Conservation (phyloP, 2,329 filamentous ascomycete genomes). For the Cryphonectria parasitica region DNA sequence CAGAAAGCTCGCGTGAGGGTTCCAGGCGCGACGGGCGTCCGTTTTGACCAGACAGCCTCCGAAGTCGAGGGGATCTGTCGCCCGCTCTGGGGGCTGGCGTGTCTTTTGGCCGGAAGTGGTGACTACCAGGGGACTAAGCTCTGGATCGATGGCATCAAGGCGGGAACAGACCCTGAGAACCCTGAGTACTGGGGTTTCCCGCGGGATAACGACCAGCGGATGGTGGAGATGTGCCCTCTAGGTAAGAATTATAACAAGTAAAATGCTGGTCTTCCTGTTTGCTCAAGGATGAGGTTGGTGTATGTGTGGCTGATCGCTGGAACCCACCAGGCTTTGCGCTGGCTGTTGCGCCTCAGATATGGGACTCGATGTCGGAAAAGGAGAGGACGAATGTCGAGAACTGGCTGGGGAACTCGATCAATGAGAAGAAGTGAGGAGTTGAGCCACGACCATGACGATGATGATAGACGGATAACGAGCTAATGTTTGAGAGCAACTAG, state of each 20-base stretch:
- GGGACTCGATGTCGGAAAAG: constrained; percentile 65
- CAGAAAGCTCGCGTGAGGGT: constrained; percentile 67
- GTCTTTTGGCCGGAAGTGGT: constrained; percentile 69
- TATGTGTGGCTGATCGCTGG: not conserved
- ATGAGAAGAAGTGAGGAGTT: constrained; percentile 67
- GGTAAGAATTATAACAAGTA: constrained; percentile 44
- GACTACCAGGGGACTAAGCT: constrained; percentile 65
- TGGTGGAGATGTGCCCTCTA: constrained; percentile 84
- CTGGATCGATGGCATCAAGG: constrained; percentile 72
- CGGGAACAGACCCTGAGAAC: constrained; percentile 70
- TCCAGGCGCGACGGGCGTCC: constrained; percentile 71
- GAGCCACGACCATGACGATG: not conserved
- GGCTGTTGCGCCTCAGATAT: constrained; percentile 69
- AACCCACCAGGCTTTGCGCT: constrained; percentile 62
- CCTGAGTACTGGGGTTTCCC: constrained; percentile 79
- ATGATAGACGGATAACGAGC: not conserved
- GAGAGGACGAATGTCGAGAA: constrained; percentile 69
- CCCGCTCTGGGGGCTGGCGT: constrained; percentile 75
- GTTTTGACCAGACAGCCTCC: constrained; percentile 77
- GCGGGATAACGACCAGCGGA: constrained; percentile 76
- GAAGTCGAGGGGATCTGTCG: constrained; percentile 78
- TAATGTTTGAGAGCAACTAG: constrained; percentile 53
- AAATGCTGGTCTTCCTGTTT: constrained; percentile 6
- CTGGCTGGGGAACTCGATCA: constrained; percentile 76
- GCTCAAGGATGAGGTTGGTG: not conserved